Evolutionary conservation across 2,329 filamentous ascomycete species (phyloP), one percentile per base, ranked within the genome.

Genomic region (Thermomyces lanuginosus): DNA sequence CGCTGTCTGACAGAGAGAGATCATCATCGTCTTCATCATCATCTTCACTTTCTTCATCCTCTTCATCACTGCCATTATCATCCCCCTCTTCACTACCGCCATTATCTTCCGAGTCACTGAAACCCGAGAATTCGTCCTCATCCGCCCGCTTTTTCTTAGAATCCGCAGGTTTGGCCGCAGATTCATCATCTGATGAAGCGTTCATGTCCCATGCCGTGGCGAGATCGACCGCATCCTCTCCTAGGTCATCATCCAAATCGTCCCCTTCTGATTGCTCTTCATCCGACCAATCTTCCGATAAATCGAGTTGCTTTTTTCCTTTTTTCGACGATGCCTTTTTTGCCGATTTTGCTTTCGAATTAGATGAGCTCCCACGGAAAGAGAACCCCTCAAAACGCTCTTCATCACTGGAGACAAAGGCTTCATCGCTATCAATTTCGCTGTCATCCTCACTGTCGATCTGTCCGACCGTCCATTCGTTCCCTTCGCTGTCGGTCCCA

Each of bases 341-440:
- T 26, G 49, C 56, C 33, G 43, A 41, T 36, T 52, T 57, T 31
- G 43, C 41, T 34, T 52, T 56, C 22, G 45, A 41, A 16, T 51
- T 49, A 16, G 48, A 47, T n/a, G 63, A 63, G 37, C 64, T 69
- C 16, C 72, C 72, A 17, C 70, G 61, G 43, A 78, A 78, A 3
- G 66, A 69, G 42, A 76, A 91, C 7, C 72, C 79, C 36, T 82
- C 72, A 38, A 92, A 91, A 36, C 66, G 68, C 46, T 92, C 84
- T 43, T 89, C 75, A 43, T 92, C 84, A 42, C 80, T 89, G 37
- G 80, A 75, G 3, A 82, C 80, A 61, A 92, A 82, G 2, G 86
- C 84, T 43, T 91, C 81, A 46, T 79, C 74, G 38, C 69, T 76
- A 45, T 79, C 73, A 30, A 80, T 58, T 35, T 76, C 72, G 29